phyloP scores from a whole-genome alignment of 176 grass and related monocot genomes.

The Rhynchospora tenuis region DNA sequence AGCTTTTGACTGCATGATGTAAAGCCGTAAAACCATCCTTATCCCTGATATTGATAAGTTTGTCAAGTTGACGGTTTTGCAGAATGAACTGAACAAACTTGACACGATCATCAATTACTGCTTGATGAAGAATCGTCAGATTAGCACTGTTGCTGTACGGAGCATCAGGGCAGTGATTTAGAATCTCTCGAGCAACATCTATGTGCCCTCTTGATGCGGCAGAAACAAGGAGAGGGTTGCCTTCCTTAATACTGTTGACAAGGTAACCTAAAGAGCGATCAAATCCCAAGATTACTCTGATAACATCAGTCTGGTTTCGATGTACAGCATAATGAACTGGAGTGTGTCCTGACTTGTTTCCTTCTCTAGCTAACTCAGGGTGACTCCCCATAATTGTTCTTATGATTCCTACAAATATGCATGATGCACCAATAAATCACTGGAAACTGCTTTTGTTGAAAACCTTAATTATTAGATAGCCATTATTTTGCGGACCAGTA shows the following conservation, averaged over 20 bases:
- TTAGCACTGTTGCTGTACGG: neutral
- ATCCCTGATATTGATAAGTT: neutral
- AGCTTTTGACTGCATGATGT: neutral
- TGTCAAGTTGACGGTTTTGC: neutral
- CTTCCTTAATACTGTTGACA: neutral
- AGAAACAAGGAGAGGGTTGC: neutral
- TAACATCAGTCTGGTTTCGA: neutral
- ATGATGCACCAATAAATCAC: neutral
- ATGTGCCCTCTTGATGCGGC: neutral
- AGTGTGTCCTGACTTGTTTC: slow-evolving; percentile 1
- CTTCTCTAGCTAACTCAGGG: neutral
- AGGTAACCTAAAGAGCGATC: neutral
- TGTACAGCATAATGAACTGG: slow-evolving; percentile 13
- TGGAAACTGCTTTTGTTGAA: neutral
- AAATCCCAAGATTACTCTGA: neutral
- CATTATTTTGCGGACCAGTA: neutral
- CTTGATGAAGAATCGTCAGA: slow-evolving; percentile 18
- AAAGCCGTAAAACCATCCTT: neutral
- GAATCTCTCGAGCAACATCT: neutral
- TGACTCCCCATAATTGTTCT: neutral
- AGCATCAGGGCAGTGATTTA: slow-evolving; percentile 16
- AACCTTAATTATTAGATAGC: neutral
- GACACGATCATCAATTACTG: neutral
- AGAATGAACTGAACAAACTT: slow-evolving; percentile 3
- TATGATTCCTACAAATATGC: neutral